A percentile compares a stretch with the other conserved stretches of the same genome.
Conservation (phyloP, 495 filamentous ascomycete species). For the Penicillium cataractarum region DNA sequence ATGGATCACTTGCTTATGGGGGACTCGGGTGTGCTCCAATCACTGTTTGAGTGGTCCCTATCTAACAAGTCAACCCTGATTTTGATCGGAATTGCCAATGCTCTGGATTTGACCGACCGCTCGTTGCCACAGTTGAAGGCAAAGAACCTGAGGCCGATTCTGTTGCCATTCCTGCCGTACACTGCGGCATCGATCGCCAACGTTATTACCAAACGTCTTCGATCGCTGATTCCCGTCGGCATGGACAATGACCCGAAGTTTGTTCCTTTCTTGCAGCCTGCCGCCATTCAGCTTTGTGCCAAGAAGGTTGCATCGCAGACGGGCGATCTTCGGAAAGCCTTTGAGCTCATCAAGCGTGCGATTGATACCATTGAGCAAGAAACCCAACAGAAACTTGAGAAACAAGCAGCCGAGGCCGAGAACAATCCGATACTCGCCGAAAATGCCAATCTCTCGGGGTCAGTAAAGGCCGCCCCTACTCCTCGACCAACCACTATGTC, state of each 20-base stretch:
- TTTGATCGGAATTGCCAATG: constrained; percentile 93
- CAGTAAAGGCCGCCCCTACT: constrained; percentile 35
- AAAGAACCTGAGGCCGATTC: constrained; percentile 82
- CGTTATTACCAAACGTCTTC: constrained; percentile 83
- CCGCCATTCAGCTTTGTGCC: constrained; percentile 88
- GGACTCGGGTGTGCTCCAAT: constrained; percentile 85
- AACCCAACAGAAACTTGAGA: constrained; percentile 55
- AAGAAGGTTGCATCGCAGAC: constrained; percentile 93
- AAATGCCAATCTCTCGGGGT: constrained; percentile 70
- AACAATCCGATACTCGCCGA: constrained; percentile 64
- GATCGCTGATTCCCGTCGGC: constrained; percentile 62
- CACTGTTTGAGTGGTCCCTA: constrained; percentile 91
- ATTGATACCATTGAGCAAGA: constrained; percentile 90
- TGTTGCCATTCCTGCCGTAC: constrained; percentile 93
- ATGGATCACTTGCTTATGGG: constrained; percentile 90
- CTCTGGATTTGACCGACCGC: constrained; percentile 91
- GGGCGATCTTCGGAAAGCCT: constrained; percentile 92
- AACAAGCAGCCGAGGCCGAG: constrained; percentile 33
- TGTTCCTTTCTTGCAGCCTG: constrained; percentile 88
- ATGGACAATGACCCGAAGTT: constrained; percentile 57
- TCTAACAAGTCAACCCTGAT: constrained; percentile 74
- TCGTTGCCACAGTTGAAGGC: constrained; percentile 93
- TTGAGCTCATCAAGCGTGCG: constrained; percentile 87
- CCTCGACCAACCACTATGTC: constrained; percentile 49
- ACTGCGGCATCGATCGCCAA: constrained; percentile 84